These are phyloP conservation scores for Nitzschia inconspicua DNA, from an alignment of 108 stramenopile genomes.

Conservation along the genomic window DNA sequence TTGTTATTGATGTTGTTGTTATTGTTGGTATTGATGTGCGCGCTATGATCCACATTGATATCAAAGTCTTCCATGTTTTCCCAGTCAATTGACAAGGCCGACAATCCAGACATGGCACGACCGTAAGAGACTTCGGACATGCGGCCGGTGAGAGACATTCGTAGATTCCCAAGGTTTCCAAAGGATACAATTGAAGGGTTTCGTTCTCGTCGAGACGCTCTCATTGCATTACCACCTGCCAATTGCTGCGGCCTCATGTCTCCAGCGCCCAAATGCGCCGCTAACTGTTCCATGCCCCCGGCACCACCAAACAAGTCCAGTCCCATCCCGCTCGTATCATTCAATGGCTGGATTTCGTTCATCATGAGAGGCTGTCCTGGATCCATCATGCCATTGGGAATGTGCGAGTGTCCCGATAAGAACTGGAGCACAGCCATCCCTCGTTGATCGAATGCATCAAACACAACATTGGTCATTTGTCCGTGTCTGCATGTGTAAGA, in stretches of 20 bases:
- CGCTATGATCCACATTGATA: conserved; percentile 84
- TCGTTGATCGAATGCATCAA: conserved; percentile 69
- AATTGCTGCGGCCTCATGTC: not conserved
- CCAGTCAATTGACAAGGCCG: conserved; percentile 86
- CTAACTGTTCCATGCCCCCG: conserved; percentile 1
- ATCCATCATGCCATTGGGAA: conserved; percentile 25
- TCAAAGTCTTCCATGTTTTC: conserved; percentile 92
- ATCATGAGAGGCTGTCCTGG: conserved; percentile 18
- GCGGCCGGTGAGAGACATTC: conserved; percentile 27
- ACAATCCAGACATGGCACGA: conserved; percentile 88
- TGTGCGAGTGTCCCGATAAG: conserved; percentile 10
- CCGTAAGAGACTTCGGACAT: conserved; percentile 69
- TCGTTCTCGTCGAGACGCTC: conserved; percentile 4
- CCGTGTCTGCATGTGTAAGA: conserved; percentile 49
- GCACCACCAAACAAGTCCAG: conserved; percentile 31
- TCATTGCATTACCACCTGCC: not conserved
- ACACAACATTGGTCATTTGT: conserved; percentile 66
- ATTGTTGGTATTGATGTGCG: conserved; percentile 79
- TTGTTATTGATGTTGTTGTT: not conserved
- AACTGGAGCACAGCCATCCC: conserved; percentile 50
- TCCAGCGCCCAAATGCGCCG: not conserved
- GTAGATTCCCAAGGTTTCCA: conserved; percentile 22
- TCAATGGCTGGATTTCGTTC: conserved; percentile 14
- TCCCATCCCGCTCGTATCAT: conserved; percentile 17
- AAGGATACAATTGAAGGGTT: conserved; percentile 33